Evolutionary conservation across 2,329 filamentous ascomycete species (phyloP).

Genomic region (Dothistroma pini): DNA sequence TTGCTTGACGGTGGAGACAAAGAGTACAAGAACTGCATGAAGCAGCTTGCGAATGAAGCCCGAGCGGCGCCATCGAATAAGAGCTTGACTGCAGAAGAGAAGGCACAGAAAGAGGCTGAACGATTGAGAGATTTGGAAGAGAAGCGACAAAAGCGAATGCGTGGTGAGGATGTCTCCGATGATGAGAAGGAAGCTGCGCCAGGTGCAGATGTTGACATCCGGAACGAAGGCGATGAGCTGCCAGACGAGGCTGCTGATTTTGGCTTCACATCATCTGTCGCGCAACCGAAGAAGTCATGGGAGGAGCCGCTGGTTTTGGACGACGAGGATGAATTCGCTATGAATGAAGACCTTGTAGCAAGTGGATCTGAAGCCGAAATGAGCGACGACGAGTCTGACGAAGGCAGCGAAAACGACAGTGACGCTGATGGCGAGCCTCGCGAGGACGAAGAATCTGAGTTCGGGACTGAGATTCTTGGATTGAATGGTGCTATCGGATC

Average conservation of each 20-base stretch:
- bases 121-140: constrained; percentile 77
- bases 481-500: constrained; percentile 13
- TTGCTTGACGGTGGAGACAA: constrained; percentile 61
- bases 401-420: constrained; percentile 11
- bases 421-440: constrained; percentile 31
- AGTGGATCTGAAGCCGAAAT: constrained; percentile 61
- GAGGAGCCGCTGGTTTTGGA: constrained; percentile 64
- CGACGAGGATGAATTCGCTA: constrained; percentile 89
- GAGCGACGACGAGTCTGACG: constrained; percentile 16
- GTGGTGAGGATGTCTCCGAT: constrained; percentile 71
- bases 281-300: constrained; percentile 21
- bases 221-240: constrained; percentile 37
- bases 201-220: constrained; percentile 21
- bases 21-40: constrained; percentile 81
- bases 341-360: constrained; percentile 84
- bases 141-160: constrained; percentile 80
- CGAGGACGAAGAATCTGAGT: constrained; percentile 48
- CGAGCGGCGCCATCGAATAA: constrained; percentile 80
- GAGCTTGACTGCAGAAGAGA: constrained; percentile 89
- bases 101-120: constrained; percentile 70
- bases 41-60: constrained; percentile 77
- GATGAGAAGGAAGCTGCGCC: constrained; percentile 46
- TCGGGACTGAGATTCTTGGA: constrained; percentile 43
- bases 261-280: constrained; percentile 59
- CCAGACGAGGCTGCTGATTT: constrained; percentile 59